Percentiles rank a stretch among this genome's conserved stretches.
Evolutionary conservation across 495 filamentous ascomycete species (phyloP).

Genomic region (Umbilicaria muhlenbergii): DNA sequence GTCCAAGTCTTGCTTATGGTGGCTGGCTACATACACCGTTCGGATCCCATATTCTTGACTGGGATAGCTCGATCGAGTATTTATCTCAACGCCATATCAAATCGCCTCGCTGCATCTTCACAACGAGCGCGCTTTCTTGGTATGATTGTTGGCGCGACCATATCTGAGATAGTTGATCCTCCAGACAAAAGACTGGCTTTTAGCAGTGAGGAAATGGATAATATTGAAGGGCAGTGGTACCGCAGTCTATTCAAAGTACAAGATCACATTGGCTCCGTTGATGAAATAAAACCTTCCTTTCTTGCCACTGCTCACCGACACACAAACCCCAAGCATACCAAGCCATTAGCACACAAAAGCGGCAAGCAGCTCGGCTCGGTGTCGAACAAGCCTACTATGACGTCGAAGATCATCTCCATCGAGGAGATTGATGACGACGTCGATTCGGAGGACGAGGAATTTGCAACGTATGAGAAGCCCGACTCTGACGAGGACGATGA

Average conservation of each 20-base stretch:
- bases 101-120: constrained; percentile 66
- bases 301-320: neutral
- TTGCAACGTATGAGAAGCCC: constrained; percentile 74
- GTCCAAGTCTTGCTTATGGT: constrained; percentile 64
- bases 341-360: neutral
- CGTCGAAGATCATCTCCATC: constrained; percentile 41
- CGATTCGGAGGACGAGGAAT: constrained; percentile 50
- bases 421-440: constrained; percentile 47
- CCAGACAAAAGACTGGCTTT: constrained; percentile 63
- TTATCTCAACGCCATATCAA: constrained; percentile 70
- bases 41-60: constrained; percentile 40
- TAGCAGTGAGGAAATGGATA: constrained; percentile 61
- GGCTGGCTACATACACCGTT: constrained; percentile 58
- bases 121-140: constrained; percentile 66
- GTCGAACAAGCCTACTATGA: constrained; percentile 11
- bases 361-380: neutral
- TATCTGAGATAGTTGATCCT: constrained; percentile 69
- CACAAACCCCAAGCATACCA: neutral
- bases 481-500: constrained; percentile 87
- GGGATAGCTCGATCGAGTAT: constrained; percentile 50
- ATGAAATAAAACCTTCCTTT: constrained; percentile 24
- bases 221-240: constrained; percentile 64
- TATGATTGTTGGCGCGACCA: constrained; percentile 71
- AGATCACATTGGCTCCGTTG: constrained; percentile 48
- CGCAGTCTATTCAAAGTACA: constrained; percentile 43